Percentiles rank a stretch among this genome's conserved stretches.
phyloP scores from a whole-genome alignment of 768 basidiomycete species.

The Rhizopogon vesiculosus region DNA sequence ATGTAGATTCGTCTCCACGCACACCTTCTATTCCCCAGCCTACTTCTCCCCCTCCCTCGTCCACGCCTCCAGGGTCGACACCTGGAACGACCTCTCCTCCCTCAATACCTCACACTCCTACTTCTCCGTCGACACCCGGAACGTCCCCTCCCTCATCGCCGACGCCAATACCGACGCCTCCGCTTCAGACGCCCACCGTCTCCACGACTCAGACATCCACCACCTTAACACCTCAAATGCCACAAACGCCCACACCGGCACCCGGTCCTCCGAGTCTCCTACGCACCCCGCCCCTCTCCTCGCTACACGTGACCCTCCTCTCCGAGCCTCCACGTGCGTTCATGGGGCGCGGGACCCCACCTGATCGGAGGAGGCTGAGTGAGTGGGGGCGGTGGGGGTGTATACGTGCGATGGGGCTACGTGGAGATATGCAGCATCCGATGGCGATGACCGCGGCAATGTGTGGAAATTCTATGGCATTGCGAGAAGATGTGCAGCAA shows the following conservation, averaged over 20 bases:
- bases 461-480: too few species aligned
- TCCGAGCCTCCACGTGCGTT: conserved; percentile 29
- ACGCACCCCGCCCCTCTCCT: conserved; percentile 15
- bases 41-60: background rate
- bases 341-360: conserved; percentile 30
- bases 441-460: too few species aligned
- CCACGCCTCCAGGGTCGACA: background rate
- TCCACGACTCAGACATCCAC: background rate
- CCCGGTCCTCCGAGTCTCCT: conserved; percentile 12
- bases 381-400: conserved; percentile 23
- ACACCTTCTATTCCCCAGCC: too few species aligned
- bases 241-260: background rate
- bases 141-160: background rate
- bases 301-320: conserved; percentile 25
- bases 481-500: too few species aligned
- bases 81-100: background rate
- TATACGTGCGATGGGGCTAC: background rate
- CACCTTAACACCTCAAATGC: background rate
- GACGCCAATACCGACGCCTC: background rate
- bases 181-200: background rate
- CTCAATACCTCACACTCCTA: background rate
- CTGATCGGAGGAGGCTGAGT: conserved; percentile 21
- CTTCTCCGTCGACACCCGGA: background rate
- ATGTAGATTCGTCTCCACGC: too few species aligned
- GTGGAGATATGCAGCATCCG: too few species aligned